Percentiles rank a stretch among this genome's conserved stretches.
Evolutionary conservation across 139 green algal genomes (phyloP).

Genomic region (Yamagishiella unicocca): DNA sequence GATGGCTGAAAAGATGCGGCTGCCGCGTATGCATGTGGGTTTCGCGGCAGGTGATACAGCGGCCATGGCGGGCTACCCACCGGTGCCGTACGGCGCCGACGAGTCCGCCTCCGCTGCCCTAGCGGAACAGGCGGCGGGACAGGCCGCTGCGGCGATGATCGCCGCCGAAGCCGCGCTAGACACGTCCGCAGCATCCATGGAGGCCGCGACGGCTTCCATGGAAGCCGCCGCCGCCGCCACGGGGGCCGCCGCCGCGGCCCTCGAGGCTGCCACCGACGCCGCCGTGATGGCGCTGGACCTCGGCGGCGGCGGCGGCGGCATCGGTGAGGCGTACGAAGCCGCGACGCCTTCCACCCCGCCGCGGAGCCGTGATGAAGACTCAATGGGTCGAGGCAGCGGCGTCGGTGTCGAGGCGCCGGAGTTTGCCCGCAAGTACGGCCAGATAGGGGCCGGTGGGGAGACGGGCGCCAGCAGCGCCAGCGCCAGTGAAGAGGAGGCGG

Average conservation of each 20-base stretch:
- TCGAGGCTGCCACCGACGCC: conserved; percentile 37
- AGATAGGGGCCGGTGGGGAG: conserved; percentile 8
- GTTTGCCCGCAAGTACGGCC: neutral
- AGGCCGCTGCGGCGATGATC: conserved; percentile 1
- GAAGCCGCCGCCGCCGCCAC: conserved; percentile 1
- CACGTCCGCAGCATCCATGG: neutral
- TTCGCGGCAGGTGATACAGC: too few species aligned
- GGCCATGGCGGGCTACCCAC: too few species aligned
- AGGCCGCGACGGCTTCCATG: conserved; percentile 12
- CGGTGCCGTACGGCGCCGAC: neutral
- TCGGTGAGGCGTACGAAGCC: neutral
- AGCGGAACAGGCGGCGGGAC: neutral
- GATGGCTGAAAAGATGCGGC: too few species aligned
- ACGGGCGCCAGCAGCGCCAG: neutral
- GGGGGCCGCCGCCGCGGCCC: neutral
- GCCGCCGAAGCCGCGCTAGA: conserved; percentile 22
- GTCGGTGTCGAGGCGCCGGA: neutral
- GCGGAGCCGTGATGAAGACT: too few species aligned
- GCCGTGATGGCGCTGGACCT: neutral
- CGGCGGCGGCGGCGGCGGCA: neutral
- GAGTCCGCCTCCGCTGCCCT: neutral
- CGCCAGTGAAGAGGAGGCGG: neutral
- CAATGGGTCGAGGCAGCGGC: too few species aligned
- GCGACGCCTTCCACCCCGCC: neutral
- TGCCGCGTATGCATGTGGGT: too few species aligned